Evolutionary conservation across 345 rosid species (phyloP).

Genomic region (Brassica cretica): DNA sequence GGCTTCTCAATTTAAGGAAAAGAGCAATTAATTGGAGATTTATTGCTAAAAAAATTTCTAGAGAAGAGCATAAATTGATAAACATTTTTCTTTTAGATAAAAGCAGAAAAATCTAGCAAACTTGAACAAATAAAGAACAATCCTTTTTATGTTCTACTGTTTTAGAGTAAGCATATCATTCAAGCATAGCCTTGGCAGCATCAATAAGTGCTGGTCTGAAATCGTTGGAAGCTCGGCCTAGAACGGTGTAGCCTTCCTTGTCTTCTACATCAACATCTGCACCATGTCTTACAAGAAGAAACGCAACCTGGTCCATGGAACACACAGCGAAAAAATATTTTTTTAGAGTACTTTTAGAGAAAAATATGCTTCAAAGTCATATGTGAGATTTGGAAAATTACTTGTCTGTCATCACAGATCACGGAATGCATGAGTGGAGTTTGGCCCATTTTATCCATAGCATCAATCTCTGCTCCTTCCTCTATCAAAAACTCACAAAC

Average conservation of each 20-base stretch:
- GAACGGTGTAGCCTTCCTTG: conserved; percentile 92
- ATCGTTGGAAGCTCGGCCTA: conserved; percentile 74
- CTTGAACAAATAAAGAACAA: conserved; percentile 3
- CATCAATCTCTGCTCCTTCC: conserved; percentile 91
- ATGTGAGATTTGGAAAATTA: conserved; percentile 18
- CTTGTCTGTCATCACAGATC: conserved; percentile 68
- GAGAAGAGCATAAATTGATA: neutral
- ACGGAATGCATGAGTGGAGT: conserved; percentile 89
- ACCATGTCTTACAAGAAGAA: conserved; percentile 82
- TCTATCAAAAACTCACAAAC: conserved; percentile 76
- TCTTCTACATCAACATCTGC: conserved; percentile 88
- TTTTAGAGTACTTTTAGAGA: neutral
- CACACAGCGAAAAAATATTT: neutral
- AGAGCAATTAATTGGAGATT: neutral
- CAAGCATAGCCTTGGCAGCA: conserved; percentile 81
- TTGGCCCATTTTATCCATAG: conserved; percentile 77
- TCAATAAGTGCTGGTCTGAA: conserved; percentile 63
- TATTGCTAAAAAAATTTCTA: neutral
- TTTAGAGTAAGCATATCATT: conserved; percentile 49
- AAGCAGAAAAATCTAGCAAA: neutral
- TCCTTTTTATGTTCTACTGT: neutral
- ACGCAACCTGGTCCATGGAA: conserved; percentile 56
- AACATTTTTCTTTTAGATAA: neutral
- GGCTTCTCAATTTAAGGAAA: neutral
- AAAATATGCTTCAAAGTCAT: neutral